phyloP scores from a whole-genome alignment of 2,329 filamentous ascomycete species.

The Epichloe uncinata region DNA sequence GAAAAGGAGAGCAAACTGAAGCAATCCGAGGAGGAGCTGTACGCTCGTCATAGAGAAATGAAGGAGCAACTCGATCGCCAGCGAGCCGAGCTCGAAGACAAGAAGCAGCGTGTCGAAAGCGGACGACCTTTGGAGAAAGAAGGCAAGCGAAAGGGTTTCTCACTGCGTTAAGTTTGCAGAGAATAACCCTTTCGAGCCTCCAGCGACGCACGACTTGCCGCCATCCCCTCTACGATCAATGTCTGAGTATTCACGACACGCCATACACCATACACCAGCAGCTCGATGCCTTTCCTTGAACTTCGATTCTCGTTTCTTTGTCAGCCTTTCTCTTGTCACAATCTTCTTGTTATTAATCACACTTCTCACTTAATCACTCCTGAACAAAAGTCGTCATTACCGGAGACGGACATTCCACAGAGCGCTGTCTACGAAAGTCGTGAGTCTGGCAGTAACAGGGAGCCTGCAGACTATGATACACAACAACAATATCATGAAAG shows the following conservation, averaged over 20 bases:
- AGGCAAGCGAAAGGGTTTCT: conserved; percentile 98
- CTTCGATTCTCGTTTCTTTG: conserved; percentile 30
- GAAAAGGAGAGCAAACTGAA: conserved; percentile 99
- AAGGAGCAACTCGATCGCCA: conserved; percentile 98
- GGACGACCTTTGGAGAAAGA: conserved; percentile 95
- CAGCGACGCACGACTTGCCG: conserved; percentile 3
- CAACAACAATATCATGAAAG: conserved; percentile 5
- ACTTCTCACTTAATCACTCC: conserved; percentile 24
- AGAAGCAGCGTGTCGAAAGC: conserved; percentile 91
- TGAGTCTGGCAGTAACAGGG: conserved; percentile 17
- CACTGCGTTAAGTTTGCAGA: conserved; percentile 64
- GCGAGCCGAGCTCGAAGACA: conserved; percentile 90
- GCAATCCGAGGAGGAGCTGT: conserved; percentile 98
- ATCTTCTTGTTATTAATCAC: conserved; percentile 24
- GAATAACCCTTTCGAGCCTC: neutral
- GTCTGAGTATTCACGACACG: conserved; percentile 45
- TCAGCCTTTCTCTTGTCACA: conserved; percentile 16
- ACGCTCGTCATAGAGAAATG: conserved; percentile 97
- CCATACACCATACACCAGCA: conserved; percentile 45
- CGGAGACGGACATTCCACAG: conserved; percentile 17
- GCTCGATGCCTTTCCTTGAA: conserved; percentile 40
- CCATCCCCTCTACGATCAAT: conserved; percentile 32
- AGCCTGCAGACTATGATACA: conserved; percentile 17
- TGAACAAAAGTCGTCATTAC: conserved; percentile 20
- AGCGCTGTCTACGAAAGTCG: conserved; percentile 19